Evolutionary conservation across 1,139 yeast species (phyloP).

Genomic region (Debaryomyces nepalensis): DNA sequence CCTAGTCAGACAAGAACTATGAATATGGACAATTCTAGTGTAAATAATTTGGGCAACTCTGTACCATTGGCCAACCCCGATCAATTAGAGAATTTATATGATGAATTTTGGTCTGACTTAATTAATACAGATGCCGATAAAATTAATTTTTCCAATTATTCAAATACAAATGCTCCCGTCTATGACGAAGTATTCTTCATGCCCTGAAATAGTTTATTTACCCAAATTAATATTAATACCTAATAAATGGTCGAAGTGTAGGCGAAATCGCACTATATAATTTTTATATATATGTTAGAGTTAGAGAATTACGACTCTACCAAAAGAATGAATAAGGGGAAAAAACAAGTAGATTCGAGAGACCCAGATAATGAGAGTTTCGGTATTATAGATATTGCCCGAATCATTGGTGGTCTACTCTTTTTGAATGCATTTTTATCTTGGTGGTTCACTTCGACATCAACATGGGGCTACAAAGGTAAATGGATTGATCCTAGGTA

Average conservation of each 20-base stretch:
- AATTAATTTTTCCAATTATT: slow-evolving; percentile 39
- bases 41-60: too few relatives aligned
- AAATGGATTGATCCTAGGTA: slow-evolving; percentile 53
- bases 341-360: not conserved
- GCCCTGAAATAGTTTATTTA: slow-evolving; percentile 16
- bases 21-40: not conserved
- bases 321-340: slow-evolving; percentile 2
- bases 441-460: slow-evolving; percentile 52
- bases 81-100: slow-evolving; percentile 37
- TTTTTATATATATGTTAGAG: too few relatives aligned
- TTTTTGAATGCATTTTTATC: slow-evolving; percentile 53
- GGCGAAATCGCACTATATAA: not conserved
- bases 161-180: slow-evolving; percentile 18
- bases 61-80: slow-evolving; percentile 18
- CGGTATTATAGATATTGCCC: slow-evolving; percentile 43
- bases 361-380: slow-evolving; percentile 18
- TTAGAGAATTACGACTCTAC: not conserved
- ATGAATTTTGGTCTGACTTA: slow-evolving; percentile 51
- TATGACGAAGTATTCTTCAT: slow-evolving; percentile 39
- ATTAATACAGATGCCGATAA: slow-evolving; percentile 41
- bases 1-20: not conserved
- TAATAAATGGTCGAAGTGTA: not conserved
- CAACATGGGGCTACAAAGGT: slow-evolving; percentile 62
- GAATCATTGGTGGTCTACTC: slow-evolving; percentile 53
- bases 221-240: not conserved